Evolutionary conservation across 2,329 filamentous ascomycete genomes (phyloP).

Genomic region (Plectosphaerella plurivora): DNA sequence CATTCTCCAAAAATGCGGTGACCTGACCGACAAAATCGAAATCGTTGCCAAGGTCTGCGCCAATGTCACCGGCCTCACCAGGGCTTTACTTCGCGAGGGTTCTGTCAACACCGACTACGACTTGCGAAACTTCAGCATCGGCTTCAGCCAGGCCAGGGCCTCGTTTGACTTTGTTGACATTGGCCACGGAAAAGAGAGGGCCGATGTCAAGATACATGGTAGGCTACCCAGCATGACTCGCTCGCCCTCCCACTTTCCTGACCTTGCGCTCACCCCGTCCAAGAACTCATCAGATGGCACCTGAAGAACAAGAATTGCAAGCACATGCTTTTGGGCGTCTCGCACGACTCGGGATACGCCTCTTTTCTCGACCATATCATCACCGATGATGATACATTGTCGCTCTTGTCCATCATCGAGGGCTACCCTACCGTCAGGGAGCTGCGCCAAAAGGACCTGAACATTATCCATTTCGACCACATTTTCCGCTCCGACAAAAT

Average conservation of each 20-base stretch:
- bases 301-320: slow-evolving; percentile 58
- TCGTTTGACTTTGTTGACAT: slow-evolving; percentile 63
- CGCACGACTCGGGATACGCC: slow-evolving; percentile 57
- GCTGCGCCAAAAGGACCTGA: slow-evolving; percentile 40
- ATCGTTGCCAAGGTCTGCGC: slow-evolving; percentile 53
- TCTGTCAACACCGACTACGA: slow-evolving; percentile 36
- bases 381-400: slow-evolving; percentile 33
- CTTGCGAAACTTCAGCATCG: slow-evolving; percentile 52
- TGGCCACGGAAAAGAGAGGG: slow-evolving; percentile 53
- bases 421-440: slow-evolving; percentile 47
- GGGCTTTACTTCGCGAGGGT: slow-evolving; percentile 44
- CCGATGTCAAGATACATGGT: slow-evolving; percentile 59
- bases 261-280: slow-evolving; percentile 15
- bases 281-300: slow-evolving; percentile 49
- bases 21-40: slow-evolving; percentile 41
- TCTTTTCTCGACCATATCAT: slow-evolving; percentile 54
- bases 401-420: slow-evolving; percentile 50
- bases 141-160: slow-evolving; percentile 55
- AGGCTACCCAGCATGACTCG: slow-evolving; percentile 10
- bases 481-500: slow-evolving; percentile 54
- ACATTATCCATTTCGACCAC: slow-evolving; percentile 37
- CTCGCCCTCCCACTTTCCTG: neutral
- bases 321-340: slow-evolving; percentile 57
- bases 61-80: slow-evolving; percentile 46
- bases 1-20: slow-evolving; percentile 40